These are phyloP conservation scores for Pneumocystis carinii DNA, from an alignment of 1,139 yeast genomes.

Conservation along the genomic window DNA sequence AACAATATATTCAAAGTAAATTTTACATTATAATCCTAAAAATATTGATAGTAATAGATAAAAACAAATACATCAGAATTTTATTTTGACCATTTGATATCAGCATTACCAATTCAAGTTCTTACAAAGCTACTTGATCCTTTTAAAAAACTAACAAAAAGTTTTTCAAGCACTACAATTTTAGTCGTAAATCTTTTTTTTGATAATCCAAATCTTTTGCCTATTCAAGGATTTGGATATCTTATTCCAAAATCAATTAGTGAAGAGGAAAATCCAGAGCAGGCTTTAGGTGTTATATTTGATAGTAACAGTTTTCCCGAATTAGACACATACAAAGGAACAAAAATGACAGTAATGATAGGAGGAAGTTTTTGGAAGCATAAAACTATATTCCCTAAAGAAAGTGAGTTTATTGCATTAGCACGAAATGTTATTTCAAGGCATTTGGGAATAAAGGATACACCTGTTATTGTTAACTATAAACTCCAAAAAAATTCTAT, in stretches of 20 bases:
- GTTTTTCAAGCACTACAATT: slow-evolving; percentile 38
- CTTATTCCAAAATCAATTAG: slow-evolving; percentile 48
- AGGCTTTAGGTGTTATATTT: slow-evolving; percentile 71
- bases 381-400: slow-evolving; percentile 31
- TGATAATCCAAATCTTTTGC: slow-evolving; percentile 26
- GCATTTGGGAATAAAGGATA: slow-evolving; percentile 22
- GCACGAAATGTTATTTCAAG: slow-evolving; percentile 35
- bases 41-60: neutral
- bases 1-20: slow-evolving; percentile 8
- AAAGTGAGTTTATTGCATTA: slow-evolving; percentile 30
- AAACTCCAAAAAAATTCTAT: slow-evolving; percentile 40
- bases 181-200: slow-evolving; percentile 48
- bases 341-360: slow-evolving; percentile 74
- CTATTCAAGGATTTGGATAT: slow-evolving; percentile 61
- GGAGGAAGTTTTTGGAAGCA: slow-evolving; percentile 58
- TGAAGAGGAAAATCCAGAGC: slow-evolving; percentile 36
- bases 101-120: slow-evolving; percentile 13
- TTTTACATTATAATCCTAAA: slow-evolving; percentile 3
- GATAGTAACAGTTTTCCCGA: slow-evolving; percentile 51
- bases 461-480: slow-evolving; percentile 23
- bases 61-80: neutral
- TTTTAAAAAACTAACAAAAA: slow-evolving; percentile 13
- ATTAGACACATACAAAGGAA: slow-evolving; percentile 25
- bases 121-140: slow-evolving; percentile 6
- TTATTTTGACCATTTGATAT: slow-evolving; percentile 10